Conservation (phyloP, 176 grass and related monocot species). For the Oryza meyeriana region DNA sequence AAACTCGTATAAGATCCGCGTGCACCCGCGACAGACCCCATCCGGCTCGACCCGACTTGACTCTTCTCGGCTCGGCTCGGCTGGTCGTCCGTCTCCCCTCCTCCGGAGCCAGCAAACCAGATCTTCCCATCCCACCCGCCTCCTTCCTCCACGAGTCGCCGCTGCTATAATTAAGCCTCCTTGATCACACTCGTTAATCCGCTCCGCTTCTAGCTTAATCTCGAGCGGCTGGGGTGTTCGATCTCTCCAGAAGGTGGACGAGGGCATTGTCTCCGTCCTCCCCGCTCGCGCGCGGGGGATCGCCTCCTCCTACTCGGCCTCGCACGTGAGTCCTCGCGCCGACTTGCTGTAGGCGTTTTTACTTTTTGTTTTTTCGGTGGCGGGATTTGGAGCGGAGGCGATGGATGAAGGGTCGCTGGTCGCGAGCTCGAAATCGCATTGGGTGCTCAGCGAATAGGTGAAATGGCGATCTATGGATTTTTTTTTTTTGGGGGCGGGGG, state of each 20-base stretch:
- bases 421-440: neutral
- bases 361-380: neutral
- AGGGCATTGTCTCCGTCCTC: neutral
- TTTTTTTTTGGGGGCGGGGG: neutral
- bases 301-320: neutral
- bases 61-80: neutral
- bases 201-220: neutral
- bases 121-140: constrained; percentile 1
- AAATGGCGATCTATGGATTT: neutral
- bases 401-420: neutral
- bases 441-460: no score
- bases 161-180: neutral
- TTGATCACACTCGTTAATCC: constrained; percentile 5
- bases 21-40: neutral
- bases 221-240: neutral
- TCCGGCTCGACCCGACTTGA: neutral
- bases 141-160: neutral
- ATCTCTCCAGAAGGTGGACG: neutral
- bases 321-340: neutral
- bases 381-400: neutral
- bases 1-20: constrained; percentile 30
- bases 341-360: neutral
- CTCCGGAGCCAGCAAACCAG: neutral
- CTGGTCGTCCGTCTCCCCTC: constrained; percentile 1
- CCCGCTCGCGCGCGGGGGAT: neutral